phyloP scores from a whole-genome alignment of 2,329 filamentous ascomycete species.

The Ophiostoma pallidulum region DNA sequence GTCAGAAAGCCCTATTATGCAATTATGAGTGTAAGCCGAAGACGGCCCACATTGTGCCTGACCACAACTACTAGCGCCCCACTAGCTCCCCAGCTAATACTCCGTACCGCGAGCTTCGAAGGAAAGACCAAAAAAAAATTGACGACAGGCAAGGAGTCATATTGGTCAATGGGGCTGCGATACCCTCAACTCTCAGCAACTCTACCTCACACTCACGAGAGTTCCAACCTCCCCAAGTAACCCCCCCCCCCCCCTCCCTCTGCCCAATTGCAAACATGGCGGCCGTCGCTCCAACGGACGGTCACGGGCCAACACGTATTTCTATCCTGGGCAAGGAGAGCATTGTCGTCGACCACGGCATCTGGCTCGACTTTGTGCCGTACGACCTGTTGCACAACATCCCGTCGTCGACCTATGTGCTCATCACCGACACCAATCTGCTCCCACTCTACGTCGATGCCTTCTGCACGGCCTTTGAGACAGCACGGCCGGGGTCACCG shows the following conservation, averaged over 20 bases:
- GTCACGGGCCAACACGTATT: conserved; percentile 47
- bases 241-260: background rate
- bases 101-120: background rate
- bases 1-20: no score
- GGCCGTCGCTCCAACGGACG: background rate
- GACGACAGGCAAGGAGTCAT: background rate
- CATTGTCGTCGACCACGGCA: conserved; percentile 83
- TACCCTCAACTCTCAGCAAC: background rate
- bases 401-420: conserved; percentile 81
- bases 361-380: conserved; percentile 77
- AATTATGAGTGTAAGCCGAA: no score
- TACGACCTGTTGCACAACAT: conserved; percentile 70
- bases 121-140: background rate
- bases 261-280: conserved; percentile 9
- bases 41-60: background rate
- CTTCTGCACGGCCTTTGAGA: conserved; percentile 60
- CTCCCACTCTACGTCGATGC: conserved; percentile 67
- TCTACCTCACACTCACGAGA: background rate
- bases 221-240: background rate
- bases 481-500: conserved; percentile 29
- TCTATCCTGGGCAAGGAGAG: conserved; percentile 79
- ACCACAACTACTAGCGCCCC: background rate
- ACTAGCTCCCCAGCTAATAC: background rate
- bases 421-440: conserved; percentile 95
- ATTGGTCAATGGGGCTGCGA: background rate